Percentiles rank a stretch among this genome's conserved stretches.
These are phyloP conservation scores for Nigrospora sphaerica DNA, from an alignment of 2,329 filamentous ascomycete species.

Conservation along the genomic window DNA sequence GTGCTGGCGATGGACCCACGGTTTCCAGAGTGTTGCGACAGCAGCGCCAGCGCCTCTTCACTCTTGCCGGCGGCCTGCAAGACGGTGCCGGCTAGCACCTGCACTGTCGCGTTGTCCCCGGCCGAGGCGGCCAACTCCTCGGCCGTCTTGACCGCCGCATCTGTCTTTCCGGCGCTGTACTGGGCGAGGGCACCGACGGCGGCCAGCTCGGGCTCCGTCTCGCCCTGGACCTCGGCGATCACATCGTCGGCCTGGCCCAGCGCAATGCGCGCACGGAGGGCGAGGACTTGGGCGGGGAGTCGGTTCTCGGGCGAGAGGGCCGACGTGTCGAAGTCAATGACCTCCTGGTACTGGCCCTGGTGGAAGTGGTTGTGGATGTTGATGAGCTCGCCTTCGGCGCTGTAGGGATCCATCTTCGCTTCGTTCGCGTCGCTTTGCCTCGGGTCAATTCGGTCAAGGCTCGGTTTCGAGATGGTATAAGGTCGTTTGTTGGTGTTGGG, in stretches of 20 bases:
- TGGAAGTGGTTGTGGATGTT: constrained; percentile 67
- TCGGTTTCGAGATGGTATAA: too few species aligned
- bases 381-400: constrained; percentile 63
- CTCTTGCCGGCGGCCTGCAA: constrained; percentile 71
- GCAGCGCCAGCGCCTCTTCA: constrained; percentile 76
- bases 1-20: constrained; percentile 45
- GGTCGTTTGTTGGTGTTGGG: too few species aligned
- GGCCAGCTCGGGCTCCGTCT: constrained; percentile 61
- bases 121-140: constrained; percentile 62
- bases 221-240: constrained; percentile 58
- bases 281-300: constrained; percentile 68
- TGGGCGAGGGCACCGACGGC: constrained; percentile 74
- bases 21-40: constrained; percentile 79
- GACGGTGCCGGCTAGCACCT: constrained; percentile 75
- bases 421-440: too few species aligned
- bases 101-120: constrained; percentile 70
- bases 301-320: constrained; percentile 73
- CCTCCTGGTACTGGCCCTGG: constrained; percentile 78
- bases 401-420: constrained; percentile 58
- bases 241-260: constrained; percentile 72
- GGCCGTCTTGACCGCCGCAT: constrained; percentile 54
- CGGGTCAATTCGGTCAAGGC: too few species aligned
- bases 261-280: constrained; percentile 76
- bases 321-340: constrained; percentile 77
- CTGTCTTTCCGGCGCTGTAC: constrained; percentile 50